Evolutionary conservation across 1,139 yeast genomes (phyloP), one percentile per base, ranked within the genome.

Genomic region (Blastobotrys buckinghamii): DNA sequence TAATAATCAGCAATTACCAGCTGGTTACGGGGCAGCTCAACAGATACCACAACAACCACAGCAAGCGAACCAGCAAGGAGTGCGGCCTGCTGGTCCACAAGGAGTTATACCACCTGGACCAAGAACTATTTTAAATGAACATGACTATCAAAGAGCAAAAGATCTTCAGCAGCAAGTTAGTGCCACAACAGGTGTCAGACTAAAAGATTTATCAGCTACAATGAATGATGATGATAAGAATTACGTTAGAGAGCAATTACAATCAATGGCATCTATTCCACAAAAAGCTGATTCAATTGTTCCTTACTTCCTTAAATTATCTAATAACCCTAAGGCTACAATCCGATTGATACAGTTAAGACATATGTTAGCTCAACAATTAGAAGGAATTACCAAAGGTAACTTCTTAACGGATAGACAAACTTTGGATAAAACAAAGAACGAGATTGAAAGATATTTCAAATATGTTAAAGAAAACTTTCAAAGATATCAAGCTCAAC

Each of bases 311-410:
- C 87, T 77, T 61, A 77, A 83, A 52, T 72, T 87, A 50, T 83
- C 94, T 1, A 78, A 82, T 58, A 85, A 84, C 62, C 76, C 75
- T 42, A 87, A 81, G 49, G 90, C 87, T 6, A 84, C 95, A 1
- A 80, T 80, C 59, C 77, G 86, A 54, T 75, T 88, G 54, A 74
- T 88, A 52, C 92, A 85, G 63, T 79, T 86, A 75, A 82, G 87
- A 65, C 75, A 80, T 53, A 83, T 87, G 84, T 79, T 87, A 40
- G 82, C 81, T 59, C 84, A 82, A 62, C 84, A 87, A 53, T 70
- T 82, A 61, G 94, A 86, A 47, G 79, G 78, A 55, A 67, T 84
- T 63, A 75, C 79, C 59, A 71, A 79, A 65, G 81, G 85, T 36
- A 66, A 77, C 50, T 82, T 77, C 65, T 72, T 83, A 64, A 82